These are phyloP conservation scores for Apiospora pterosperma DNA, from an alignment of 2,329 filamentous ascomycete species.

Conservation along the genomic window DNA sequence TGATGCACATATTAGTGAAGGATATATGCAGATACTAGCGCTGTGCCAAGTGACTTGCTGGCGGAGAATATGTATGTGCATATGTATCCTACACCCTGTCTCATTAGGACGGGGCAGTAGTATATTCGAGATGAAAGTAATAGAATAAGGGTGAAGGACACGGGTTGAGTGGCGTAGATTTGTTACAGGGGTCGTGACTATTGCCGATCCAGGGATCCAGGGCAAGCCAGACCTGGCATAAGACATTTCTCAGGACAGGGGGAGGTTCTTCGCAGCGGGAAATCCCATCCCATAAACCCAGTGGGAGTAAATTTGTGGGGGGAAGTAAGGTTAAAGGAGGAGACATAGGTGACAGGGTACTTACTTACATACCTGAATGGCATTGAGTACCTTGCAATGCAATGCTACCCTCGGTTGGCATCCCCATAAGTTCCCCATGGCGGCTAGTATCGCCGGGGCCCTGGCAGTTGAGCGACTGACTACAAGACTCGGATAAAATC, in stretches of 20 bases:
- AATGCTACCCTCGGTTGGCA: background rate
- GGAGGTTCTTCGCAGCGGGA: background rate
- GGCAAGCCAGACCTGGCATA: slow-evolving; percentile 3
- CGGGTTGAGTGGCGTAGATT: background rate
- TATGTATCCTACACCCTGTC: background rate
- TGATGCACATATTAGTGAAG: slow-evolving; percentile 2
- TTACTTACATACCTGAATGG: background rate
- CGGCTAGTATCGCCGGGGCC: background rate
- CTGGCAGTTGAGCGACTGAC: slow-evolving; percentile 1
- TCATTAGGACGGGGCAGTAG: background rate
- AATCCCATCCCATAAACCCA: background rate
- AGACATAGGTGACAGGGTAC: background rate
- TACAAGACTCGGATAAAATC: slow-evolving; percentile 3
- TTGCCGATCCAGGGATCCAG: background rate
- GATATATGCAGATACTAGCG: background rate
- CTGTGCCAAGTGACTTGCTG: background rate
- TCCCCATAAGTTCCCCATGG: slow-evolving; percentile 1
- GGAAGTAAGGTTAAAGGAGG: background rate
- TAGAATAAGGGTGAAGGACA: slow-evolving; percentile 2
- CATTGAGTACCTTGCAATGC: background rate
- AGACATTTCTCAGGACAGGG: slow-evolving; percentile 1
- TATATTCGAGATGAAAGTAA: slow-evolving; percentile 6
- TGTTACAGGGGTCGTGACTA: background rate
- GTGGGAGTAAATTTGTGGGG: background rate
- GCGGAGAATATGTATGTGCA: background rate